Base-by-base conservation (phyloP, 2,329 filamentous ascomycete genomes). In the Penicillium fuscoglaucum region DNA sequence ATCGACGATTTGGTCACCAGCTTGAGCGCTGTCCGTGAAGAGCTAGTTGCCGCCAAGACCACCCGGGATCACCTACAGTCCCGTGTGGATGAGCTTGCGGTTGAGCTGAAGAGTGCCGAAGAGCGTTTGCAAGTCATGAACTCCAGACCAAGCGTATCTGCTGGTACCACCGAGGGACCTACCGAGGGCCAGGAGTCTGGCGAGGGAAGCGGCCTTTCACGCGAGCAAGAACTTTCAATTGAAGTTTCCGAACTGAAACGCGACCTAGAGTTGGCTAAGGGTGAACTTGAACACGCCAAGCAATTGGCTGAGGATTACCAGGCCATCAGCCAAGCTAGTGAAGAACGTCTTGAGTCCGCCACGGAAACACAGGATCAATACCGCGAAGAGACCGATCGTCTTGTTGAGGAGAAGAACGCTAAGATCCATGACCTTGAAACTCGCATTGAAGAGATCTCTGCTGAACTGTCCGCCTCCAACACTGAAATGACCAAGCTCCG, bases 1-100 rank as follows among this genome's bases (percentile, higher is more conserved):
- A 95, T 98, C 60, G 93, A 99, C 65, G 93, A 98, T 69, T 84
- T 99, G 46, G 89, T 93, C 62, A 82, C 87, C 33, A 93, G 86
- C 67, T 80, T 97, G 41, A 84, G 90, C 65, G 86, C 91, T 60
- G 86, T 88, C 51, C 90, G 93, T 45, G 93, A 98, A 74, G 92
- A 97, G 67, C 84, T 96, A 52, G 86, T 95, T 46, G 87, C 88
- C 28, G 86, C 88, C 26, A 96, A 96, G 80, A 96, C 93, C 1
- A 90, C 87, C 47, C 87, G 90, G 48, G 93, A 98, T 72, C 90
- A 97, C 72, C 82, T 99, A 2, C 93, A 98, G 73, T 85, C 88
- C 35, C 86, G 93, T 57, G 91, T 96, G 3, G 90, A 96, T 64
- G 93, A 98, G 76, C 79, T 99, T 55, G 89, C 88, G 28, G 90